Percentiles rank a stretch among this genome's conserved stretches.
These are phyloP conservation scores for Zygotorulaspora mrakii DNA, from an alignment of 1,139 yeast genomes.

Conservation along the genomic window DNA sequence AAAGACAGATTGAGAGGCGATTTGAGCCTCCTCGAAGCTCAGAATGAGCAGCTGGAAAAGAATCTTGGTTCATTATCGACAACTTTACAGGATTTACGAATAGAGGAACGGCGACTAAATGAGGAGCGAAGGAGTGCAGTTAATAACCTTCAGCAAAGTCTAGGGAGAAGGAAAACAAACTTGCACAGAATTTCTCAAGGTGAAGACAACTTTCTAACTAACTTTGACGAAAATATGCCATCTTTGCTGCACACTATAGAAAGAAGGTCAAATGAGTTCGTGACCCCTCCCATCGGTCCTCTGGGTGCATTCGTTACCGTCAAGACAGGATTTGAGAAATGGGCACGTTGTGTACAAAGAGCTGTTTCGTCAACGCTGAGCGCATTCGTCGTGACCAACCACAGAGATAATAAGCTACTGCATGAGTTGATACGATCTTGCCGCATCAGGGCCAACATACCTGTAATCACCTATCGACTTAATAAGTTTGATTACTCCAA, in stretches of 20 bases:
- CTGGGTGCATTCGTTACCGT: conserved; percentile 61
- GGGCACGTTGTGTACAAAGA: conserved; percentile 62
- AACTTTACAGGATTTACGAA: conserved; percentile 20
- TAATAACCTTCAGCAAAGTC: conserved; percentile 14
- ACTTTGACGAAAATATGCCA: conserved; percentile 50
- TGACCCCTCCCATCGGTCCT: conserved; percentile 73
- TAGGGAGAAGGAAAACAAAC: conserved; percentile 19
- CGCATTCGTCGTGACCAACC: conserved; percentile 65
- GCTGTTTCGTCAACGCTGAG: conserved; percentile 48
- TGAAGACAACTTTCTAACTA: conserved; percentile 30
- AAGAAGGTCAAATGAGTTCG: conserved; percentile 38
- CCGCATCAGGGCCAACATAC: conserved; percentile 30
- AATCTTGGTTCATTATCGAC: conserved; percentile 18
- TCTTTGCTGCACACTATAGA: conserved; percentile 45
- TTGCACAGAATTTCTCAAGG: conserved; percentile 21
- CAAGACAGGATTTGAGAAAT: conserved; percentile 51
- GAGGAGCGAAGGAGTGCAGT: conserved; percentile 18
- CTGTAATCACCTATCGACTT: conserved; percentile 52
- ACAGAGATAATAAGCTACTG: conserved; percentile 55
- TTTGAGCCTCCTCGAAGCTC: conserved; percentile 16
- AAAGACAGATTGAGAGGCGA: conserved; percentile 25
- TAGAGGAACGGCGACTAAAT: conserved; percentile 16
- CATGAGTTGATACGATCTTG: conserved; percentile 43
- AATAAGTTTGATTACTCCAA: conserved; percentile 53
- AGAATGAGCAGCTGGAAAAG: conserved; percentile 17